These are phyloP conservation scores for Physcomitrium patens DNA, from an alignment of 225 moss, liverwort and hornwort species.

Conservation along the genomic window DNA sequence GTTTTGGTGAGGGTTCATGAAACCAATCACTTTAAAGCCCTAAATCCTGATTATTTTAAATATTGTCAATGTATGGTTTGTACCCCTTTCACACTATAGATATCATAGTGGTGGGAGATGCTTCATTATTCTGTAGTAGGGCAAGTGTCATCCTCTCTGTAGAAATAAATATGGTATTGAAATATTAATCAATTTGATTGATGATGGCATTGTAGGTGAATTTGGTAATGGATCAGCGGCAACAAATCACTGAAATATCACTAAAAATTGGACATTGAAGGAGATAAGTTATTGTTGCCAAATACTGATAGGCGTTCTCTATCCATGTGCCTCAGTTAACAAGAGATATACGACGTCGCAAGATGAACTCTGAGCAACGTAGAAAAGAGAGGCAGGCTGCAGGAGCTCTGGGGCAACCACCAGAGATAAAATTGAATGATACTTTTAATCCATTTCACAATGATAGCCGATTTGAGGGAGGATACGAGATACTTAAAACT, in stretches of 20 bases:
- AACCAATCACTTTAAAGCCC: slow-evolving; percentile 35
- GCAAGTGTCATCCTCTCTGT: slow-evolving; percentile 8
- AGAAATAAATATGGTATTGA: background rate
- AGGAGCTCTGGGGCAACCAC: slow-evolving; percentile 76
- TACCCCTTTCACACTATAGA: background rate
- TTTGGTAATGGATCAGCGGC: background rate
- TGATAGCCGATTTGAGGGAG: slow-evolving; percentile 48
- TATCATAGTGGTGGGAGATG: background rate
- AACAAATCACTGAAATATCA: slow-evolving; percentile 18
- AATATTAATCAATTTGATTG: slow-evolving; percentile 13
- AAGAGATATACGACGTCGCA: slow-evolving; percentile 28
- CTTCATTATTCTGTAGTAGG: slow-evolving; percentile 10
- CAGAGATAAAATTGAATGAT: slow-evolving; percentile 57
- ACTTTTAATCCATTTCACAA: slow-evolving; percentile 89
- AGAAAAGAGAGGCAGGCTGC: slow-evolving; percentile 52
- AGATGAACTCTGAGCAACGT: slow-evolving; percentile 64
- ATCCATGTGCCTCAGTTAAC: slow-evolving; percentile 25
- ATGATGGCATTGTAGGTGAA: slow-evolving; percentile 23
- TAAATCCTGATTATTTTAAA: slow-evolving; percentile 27
- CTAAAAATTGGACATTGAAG: slow-evolving; percentile 1
- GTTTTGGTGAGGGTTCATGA: slow-evolving; percentile 12
- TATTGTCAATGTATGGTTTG: slow-evolving; percentile 5
- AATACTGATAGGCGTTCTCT: background rate
- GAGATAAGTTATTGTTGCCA: slow-evolving; percentile 5
- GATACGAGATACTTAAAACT: slow-evolving; percentile 67